Evolutionary conservation across 441 rosid species (phyloP).

Genomic region (Melastoma candidum): DNA sequence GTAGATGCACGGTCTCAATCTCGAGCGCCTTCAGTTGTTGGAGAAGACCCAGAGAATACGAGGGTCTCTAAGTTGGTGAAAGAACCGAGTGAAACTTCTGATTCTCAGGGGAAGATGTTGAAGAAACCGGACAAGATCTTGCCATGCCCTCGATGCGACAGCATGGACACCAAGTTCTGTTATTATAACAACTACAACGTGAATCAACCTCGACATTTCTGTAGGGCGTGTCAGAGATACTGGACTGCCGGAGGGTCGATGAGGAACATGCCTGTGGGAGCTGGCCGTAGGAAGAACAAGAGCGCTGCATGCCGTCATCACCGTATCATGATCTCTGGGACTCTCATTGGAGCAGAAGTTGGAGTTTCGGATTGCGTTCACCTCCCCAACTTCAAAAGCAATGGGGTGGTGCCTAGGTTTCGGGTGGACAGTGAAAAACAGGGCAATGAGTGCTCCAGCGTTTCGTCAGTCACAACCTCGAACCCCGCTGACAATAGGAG

Average conservation of each 20-base stretch:
- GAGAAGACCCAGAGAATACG: constrained; percentile 27
- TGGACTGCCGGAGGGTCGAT: constrained; percentile 64
- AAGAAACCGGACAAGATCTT: constrained; percentile 48
- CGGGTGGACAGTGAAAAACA: too few relatives aligned
- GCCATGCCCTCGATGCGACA: constrained; percentile 55
- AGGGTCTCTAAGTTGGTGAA: constrained; percentile 24
- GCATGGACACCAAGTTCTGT: constrained; percentile 52
- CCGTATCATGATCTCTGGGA: constrained; percentile 24
- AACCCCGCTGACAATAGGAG: too few relatives aligned
- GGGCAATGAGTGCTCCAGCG: too few relatives aligned
- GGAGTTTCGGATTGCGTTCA: constrained; percentile 12
- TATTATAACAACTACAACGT: constrained; percentile 59
- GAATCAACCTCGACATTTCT: constrained; percentile 59
- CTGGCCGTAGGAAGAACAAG: constrained; percentile 60
- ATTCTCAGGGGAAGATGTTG: constrained; percentile 22
- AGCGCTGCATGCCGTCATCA: constrained; percentile 18
- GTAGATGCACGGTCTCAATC: constrained; percentile 21
- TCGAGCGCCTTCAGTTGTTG: constrained; percentile 24
- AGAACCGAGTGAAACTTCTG: constrained; percentile 29
- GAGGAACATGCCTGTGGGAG: constrained; percentile 51
- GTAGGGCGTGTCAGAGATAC: constrained; percentile 54
- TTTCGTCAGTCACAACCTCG: too few relatives aligned
- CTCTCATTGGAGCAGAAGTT: constrained; percentile 21
- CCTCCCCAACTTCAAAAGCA: constrained; percentile 9
- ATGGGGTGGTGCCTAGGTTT: constrained; percentile 13